A percentile compares a stretch with the other conserved stretches of the same genome.
Evolutionary conservation across 1,284 basidiomycete genomes (phyloP).

Genomic region (Mycocalia duriaeana): DNA sequence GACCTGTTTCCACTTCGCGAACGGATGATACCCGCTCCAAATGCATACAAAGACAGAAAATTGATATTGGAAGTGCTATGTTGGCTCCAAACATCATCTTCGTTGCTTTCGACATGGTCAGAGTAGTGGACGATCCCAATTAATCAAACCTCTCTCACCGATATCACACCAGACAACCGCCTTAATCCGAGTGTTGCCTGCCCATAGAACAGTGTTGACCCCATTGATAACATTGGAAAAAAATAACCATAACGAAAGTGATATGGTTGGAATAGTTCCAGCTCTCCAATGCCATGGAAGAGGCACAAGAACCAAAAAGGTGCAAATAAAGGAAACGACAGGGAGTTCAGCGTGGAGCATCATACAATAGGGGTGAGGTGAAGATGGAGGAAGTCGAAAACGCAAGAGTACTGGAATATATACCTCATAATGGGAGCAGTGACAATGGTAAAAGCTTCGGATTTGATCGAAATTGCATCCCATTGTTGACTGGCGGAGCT

Average conservation of each 20-base stretch:
- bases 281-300: slow-evolving; percentile 44
- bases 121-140: not conserved
- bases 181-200: slow-evolving; percentile 29
- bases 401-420: too few species aligned
- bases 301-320: slow-evolving; percentile 31
- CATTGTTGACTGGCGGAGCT: too few species aligned
- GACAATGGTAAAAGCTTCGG: too few species aligned
- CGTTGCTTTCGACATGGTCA: slow-evolving; percentile 16
- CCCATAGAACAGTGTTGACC: slow-evolving; percentile 52
- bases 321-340: slow-evolving; percentile 28
- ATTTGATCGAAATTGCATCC: too few species aligned
- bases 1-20: slow-evolving; percentile 15
- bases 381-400: too few species aligned
- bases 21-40: slow-evolving; percentile 35
- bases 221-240: slow-evolving; percentile 38
- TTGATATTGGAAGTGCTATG: slow-evolving; percentile 14
- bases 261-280: slow-evolving; percentile 46
- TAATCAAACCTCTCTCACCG: slow-evolving; percentile 4
- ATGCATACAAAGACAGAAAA: slow-evolving; percentile 41
- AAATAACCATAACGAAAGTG: slow-evolving; percentile 49
- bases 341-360: slow-evolving; percentile 25
- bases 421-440: too few species aligned
- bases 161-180: slow-evolving; percentile 56
- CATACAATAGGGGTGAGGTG: not conserved
- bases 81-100: slow-evolving; percentile 27